Evolutionary conservation across 345 rosid species (phyloP).

Genomic region (Triadica sebifera): DNA sequence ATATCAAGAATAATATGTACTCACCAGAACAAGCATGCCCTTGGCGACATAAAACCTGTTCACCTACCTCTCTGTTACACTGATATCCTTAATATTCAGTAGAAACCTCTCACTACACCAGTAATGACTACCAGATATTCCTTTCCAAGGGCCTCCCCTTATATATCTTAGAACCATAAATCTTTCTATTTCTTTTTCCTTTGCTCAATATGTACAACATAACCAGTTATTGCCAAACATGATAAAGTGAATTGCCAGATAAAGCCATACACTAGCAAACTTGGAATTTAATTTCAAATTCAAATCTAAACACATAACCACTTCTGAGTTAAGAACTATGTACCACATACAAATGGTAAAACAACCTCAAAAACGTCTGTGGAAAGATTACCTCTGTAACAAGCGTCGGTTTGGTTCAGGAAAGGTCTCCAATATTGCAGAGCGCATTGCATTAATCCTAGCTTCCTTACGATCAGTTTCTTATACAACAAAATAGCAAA

Average conservation of each 20-base stretch:
- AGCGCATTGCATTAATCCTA: constrained; percentile 72
- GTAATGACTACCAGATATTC: not conserved
- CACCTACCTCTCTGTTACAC: not conserved
- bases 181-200: not conserved
- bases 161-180: no score
- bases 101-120: no score
- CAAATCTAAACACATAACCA: not conserved
- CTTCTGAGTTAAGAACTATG: not conserved
- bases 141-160: not conserved
- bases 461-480: constrained; percentile 92
- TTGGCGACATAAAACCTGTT: not conserved
- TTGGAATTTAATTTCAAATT: not conserved
- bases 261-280: not conserved
- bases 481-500: constrained; percentile 19
- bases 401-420: constrained; percentile 97
- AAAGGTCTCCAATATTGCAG: constrained; percentile 89
- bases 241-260: not conserved
- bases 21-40: not conserved
- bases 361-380: not conserved
- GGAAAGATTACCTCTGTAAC: constrained; percentile 62
- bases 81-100: not conserved
- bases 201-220: not conserved
- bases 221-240: not conserved
- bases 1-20: not conserved
- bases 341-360: not conserved